Evolutionary conservation across 2,329 filamentous ascomycete genomes (phyloP), one percentile per base, ranked within the genome.

Genomic region (Fusarium sp.): DNA sequence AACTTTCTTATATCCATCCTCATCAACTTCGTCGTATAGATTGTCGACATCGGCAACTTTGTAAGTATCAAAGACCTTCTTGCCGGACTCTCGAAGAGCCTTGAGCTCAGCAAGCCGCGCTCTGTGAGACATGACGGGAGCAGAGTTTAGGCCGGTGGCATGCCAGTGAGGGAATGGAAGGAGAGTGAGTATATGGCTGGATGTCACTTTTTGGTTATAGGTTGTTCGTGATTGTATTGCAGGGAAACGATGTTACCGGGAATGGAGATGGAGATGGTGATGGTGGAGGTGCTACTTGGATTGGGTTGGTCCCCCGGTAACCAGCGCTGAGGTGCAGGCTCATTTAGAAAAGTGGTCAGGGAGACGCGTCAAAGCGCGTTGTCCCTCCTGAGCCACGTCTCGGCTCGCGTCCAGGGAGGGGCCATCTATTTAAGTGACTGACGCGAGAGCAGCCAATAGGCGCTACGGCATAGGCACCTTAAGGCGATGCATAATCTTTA

Each of bases 1-100:
- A 75, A 98, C 92, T 82, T 97, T 97, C 86, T 98, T 98, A 87
- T 99, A 99, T 58, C 94, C 93, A 79, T 96, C 96, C 79, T 99
- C 96, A 80, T 98, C 95, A 54, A 99, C 95, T 79, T 97, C 95
- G 73, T 98, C 96, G 85, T 98, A 99, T 50, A 99, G 87, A 76
- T 94, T 91, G 74, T 92, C 90, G 78, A 94, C 93, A 72, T 98
- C 92, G 78, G 94, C 90, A 70, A 98, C 90, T 83, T 98, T 87
- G 85, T 98, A 99, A 68, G 89, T 91, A 78, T 95, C 93, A 74
- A 97, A 91, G 75, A 92, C 92, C 84, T 96, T 98, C 87, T 97
- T 98, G 84, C 96, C 96, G 61, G 95, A 90, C 78, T 94, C 91
- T 79, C 95, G 93, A 75, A 97, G 89, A 81, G 94, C 95, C 78